Percentiles rank a stretch among this genome's conserved stretches.
Evolutionary conservation across 2,329 filamentous ascomycete species (phyloP).

Genomic region (Xylaria sp.): DNA sequence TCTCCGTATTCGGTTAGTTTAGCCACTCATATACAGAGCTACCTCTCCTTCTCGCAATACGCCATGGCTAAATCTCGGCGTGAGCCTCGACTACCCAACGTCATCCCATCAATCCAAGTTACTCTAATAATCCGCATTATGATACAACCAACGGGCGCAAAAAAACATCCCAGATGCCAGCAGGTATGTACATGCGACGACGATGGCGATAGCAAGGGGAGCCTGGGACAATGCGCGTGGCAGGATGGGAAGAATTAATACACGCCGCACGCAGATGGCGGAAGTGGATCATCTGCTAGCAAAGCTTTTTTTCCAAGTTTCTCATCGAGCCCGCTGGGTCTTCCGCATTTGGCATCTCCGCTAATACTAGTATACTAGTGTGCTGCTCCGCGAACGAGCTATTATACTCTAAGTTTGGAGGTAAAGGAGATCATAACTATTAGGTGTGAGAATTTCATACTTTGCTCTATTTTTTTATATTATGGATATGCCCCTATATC

Average conservation of each 20-base stretch:
- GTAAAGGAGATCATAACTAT: neutral
- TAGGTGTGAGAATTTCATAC: neutral
- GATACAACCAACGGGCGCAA: neutral
- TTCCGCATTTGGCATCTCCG: slow-evolving; percentile 26
- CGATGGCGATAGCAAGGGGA: neutral
- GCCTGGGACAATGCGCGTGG: neutral
- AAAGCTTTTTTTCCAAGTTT: neutral
- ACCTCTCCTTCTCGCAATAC: neutral
- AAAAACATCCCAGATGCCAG: neutral
- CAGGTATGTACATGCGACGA: neutral
- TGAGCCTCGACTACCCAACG: slow-evolving; percentile 3
- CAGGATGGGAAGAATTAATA: neutral
- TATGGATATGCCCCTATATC: neutral
- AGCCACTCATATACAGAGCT: neutral
- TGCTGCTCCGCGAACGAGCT: neutral
- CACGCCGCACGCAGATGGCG: neutral
- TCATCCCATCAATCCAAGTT: slow-evolving; percentile 12
- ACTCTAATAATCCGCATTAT: neutral
- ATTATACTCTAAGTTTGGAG: neutral
- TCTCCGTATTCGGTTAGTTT: slow-evolving; percentile 26
- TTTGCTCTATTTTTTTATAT: neutral
- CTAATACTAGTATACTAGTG: neutral
- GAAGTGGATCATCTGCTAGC: neutral
- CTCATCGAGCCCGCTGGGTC: neutral
- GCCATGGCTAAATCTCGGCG: slow-evolving; percentile 22